Evolutionary conservation across 2,329 filamentous ascomycete genomes (phyloP).

Genomic region (Botrytis sinoallii): DNA sequence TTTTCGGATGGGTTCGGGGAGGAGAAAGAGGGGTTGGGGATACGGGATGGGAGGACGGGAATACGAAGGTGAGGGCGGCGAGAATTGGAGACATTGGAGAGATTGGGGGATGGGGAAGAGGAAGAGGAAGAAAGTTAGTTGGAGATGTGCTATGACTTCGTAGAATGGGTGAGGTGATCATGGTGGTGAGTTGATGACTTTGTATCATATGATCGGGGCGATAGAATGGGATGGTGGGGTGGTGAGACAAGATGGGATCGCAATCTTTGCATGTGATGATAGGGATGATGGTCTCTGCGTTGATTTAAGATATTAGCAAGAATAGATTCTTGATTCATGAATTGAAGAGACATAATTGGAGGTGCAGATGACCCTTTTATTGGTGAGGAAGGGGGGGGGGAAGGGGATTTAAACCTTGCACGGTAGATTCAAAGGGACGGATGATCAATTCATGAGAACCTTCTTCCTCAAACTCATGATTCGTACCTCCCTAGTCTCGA

Average conservation of each 20-base stretch:
- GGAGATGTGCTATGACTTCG: background rate
- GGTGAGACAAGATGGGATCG: slow-evolving; percentile 15
- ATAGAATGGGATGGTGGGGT: slow-evolving; percentile 14
- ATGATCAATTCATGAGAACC: slow-evolving; percentile 18
- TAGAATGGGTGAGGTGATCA: background rate
- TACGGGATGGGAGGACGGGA: background rate
- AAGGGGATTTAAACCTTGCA: background rate
- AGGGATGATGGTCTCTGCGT: background rate
- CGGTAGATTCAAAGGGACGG: slow-evolving; percentile 9
- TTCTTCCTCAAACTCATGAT: background rate
- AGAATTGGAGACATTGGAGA: background rate
- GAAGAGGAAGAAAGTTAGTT: too few relatives aligned
- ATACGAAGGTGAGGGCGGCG: background rate
- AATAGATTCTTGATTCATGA: background rate
- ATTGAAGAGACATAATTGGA: background rate
- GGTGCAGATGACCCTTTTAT: slow-evolving; percentile 19
- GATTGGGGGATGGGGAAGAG: background rate
- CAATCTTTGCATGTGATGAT: slow-evolving; percentile 5
- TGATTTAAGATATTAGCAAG: background rate
- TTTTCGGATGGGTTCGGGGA: background rate
- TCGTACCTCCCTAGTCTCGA: background rate
- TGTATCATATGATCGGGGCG: slow-evolving; percentile 13
- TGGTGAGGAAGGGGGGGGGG: slow-evolving; percentile 5
- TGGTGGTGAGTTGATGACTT: slow-evolving; percentile 7
- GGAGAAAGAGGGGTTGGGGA: background rate